Base-by-base conservation (phyloP, 164 flowering plant species). In the Berberis vulgaris region DNA sequence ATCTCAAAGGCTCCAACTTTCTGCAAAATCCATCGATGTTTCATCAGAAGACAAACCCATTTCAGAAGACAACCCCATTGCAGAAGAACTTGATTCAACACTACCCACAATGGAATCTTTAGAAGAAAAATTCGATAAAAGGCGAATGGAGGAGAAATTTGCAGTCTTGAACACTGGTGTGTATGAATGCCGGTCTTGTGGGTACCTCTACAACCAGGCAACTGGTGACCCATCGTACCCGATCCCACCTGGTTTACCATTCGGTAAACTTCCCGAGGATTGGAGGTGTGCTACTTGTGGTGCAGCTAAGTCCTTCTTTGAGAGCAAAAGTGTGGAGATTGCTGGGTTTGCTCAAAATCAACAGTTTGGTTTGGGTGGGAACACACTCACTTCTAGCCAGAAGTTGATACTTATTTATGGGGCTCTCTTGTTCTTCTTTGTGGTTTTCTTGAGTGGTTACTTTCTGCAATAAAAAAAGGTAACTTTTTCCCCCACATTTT, bases 221-320 rank as follows among this genome's bases (percentile, higher is more conserved):
- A 74, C 75, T 0, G 97, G 98, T 1, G 98, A 93, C 65, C 86
- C 94, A 0, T 72, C 87, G 4, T 93, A 93, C 54, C 98, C 98
- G 0, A 74, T 90, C 0, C 88, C 97, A 1, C 92, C 98, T 0
- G 98, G 98, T 7, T 43, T 86, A 54, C 82, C 67, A 12, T 90
- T 85, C 69, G 82, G 72, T 13, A 77, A 79, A 73, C 65, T 90
- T 69, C 97, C 98, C 0, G 95, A 82, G 45, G 96, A 88, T 60
- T 94, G 98, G 98, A 62, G 96, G 73, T 94, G 98, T 73, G 84
- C 97, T 1, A 90, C 97, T 43, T 93, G 97, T 62, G 98, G 98
- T 45, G 98, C 97, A 12, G 89, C 97, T 5, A 67, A 83, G 86
- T 77, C 79, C 41, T 93, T 90, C 73, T 93, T 93, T 61, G 79